Evolutionary conservation across 768 basidiomycete genomes (phyloP).

Genomic region (Macrolepiota albuminosa): DNA sequence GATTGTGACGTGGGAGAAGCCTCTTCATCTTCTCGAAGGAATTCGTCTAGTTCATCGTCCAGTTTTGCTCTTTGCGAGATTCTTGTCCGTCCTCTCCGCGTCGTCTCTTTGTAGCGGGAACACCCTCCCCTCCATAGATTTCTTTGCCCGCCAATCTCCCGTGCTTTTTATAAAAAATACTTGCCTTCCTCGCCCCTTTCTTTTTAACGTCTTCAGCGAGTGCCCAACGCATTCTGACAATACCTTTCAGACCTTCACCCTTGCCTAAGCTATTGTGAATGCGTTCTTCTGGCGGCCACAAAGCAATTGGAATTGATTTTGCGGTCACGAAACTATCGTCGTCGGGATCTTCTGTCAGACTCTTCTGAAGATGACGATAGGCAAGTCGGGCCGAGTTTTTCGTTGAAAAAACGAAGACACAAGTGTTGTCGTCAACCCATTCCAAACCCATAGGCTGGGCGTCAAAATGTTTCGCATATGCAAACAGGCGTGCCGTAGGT

Average conservation of each 20-base stretch:
- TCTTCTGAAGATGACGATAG: slow-evolving; percentile 47
- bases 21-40: slow-evolving; percentile 46
- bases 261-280: slow-evolving; percentile 69
- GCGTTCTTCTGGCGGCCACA: slow-evolving; percentile 80
- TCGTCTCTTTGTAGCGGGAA: slow-evolving; percentile 29
- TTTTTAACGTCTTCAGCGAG: slow-evolving; percentile 68
- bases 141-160: slow-evolving; percentile 64
- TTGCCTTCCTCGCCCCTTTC: slow-evolving; percentile 65
- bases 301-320: slow-evolving; percentile 62
- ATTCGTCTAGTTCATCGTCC: slow-evolving; percentile 68
- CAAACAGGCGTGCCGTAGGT: slow-evolving; percentile 74
- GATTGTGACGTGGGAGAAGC: too few relatives aligned
- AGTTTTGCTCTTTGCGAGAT: slow-evolving; percentile 35
- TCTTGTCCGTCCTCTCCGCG: slow-evolving; percentile 29
- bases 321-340: slow-evolving; percentile 57
- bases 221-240: slow-evolving; percentile 76
- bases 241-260: slow-evolving; percentile 61
- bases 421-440: slow-evolving; percentile 84
- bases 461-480: slow-evolving; percentile 77
- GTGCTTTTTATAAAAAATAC: slow-evolving; percentile 76
- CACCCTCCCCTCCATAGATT: slow-evolving; percentile 21
- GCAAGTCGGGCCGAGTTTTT: slow-evolving; percentile 49
- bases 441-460: slow-evolving; percentile 71
- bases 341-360: slow-evolving; percentile 45
- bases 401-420: slow-evolving; percentile 69